Evolutionary conservation across 192 early-diverging fungal genomes (phyloP).

Genomic region (Gonapodya sp.): DNA sequence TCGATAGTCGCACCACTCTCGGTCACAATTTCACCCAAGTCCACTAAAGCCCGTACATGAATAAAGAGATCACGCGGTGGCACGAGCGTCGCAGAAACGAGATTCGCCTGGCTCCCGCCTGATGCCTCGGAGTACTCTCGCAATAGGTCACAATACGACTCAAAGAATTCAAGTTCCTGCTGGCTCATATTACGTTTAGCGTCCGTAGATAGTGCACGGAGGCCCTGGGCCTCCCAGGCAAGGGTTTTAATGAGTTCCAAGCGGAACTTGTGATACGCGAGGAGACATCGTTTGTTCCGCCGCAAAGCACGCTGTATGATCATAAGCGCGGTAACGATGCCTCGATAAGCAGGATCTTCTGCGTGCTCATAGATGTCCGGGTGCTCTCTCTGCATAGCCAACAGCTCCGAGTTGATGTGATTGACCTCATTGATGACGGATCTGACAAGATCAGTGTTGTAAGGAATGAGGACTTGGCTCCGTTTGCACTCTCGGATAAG

Average conservation of each 20-base stretch:
- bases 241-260: constrained; percentile 55
- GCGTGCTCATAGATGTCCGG: constrained; percentile 1
- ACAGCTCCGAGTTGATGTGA: constrained; percentile 43
- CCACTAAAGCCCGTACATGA: constrained; percentile 77
- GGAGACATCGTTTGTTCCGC: constrained; percentile 79
- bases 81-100: constrained; percentile 58
- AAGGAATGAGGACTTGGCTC: constrained; percentile 56
- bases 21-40: constrained; percentile 83
- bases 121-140: constrained; percentile 36
- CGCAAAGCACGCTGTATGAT: constrained; percentile 49
- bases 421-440: constrained; percentile 72
- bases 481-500: constrained; percentile 75
- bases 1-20: constrained; percentile 66
- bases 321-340: constrained; percentile 27
- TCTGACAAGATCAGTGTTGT: constrained; percentile 72
- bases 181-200: constrained; percentile 29
- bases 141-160: constrained; percentile 54
- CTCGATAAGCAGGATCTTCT: constrained; percentile 16
- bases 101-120: constrained; percentile 46
- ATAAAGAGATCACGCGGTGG: constrained; percentile 89
- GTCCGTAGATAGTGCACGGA: constrained; percentile 33
- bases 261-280: constrained; percentile 75
- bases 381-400: constrained; percentile 23
- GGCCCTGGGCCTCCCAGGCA: constrained; percentile 50
- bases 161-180: constrained; percentile 50